These are phyloP conservation scores for Cucumis sativus DNA, from an alignment of 306 rosid genomes.

Conservation along the genomic window DNA sequence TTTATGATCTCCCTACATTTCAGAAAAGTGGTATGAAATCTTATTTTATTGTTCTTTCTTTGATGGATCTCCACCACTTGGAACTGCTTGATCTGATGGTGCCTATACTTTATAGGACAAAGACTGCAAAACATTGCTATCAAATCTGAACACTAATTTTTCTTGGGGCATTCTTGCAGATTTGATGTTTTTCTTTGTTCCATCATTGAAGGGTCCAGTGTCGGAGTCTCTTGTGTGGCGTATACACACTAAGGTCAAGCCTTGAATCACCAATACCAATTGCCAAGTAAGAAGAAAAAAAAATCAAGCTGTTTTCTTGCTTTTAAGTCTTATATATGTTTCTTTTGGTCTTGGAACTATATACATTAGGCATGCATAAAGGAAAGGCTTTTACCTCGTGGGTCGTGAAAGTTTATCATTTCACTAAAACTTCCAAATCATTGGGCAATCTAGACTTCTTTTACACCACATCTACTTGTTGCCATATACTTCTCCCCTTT, in stretches of 20 bases:
- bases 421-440: not conserved
- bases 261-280: not conserved
- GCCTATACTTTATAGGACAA: conserved; percentile 1
- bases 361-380: not conserved
- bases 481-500: not conserved
- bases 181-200: conserved; percentile 1
- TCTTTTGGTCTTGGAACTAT: not conserved
- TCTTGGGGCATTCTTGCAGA: not conserved
- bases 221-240: not conserved
- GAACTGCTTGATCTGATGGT: conserved; percentile 2
- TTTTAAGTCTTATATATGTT: not conserved
- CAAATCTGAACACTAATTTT: conserved; percentile 3
- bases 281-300: not conserved
- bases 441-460: not conserved
- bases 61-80: not conserved
- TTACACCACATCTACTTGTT: not conserved
- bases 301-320: conserved; percentile 1
- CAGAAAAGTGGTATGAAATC: not conserved
- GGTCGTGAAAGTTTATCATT: not conserved
- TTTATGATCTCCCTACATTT: not conserved
- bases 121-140: not conserved
- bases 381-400: not conserved
- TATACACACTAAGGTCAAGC: not conserved
- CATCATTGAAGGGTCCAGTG: conserved; percentile 1
- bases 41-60: not conserved